Evolutionary conservation across 106 monocot genomes (phyloP), one percentile per base, ranked within the genome.

Genomic region (Apostasia shenzhenica): DNA sequence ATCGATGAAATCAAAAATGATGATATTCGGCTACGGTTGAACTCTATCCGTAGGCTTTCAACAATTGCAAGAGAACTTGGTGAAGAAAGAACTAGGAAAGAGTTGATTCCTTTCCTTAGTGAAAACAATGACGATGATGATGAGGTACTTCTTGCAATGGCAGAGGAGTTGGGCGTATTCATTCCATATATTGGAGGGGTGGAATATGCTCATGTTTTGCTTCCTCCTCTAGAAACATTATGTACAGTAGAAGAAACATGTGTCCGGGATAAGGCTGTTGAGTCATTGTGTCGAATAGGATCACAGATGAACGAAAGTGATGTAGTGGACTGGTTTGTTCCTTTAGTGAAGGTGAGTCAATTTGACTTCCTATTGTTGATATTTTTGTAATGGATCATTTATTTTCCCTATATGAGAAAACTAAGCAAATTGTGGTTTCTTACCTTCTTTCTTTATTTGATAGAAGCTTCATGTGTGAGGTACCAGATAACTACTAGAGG

Each of bases 91-190:
- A 94, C 94, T 51, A 72, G 94, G 63, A 94, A 87, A 74, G 94
- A 94, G 66, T 78, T 94, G 73, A 94, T 94, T 73, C 94, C 94
- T 66, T 94, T 94, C 50, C 84, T 94, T 26, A 87, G 82, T 69
- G 94, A 94, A 72, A 94, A 94, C 67, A 94, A 90, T 76, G 94
- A 94, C 11, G 94, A 94, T 4, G 94, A 94, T 69, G 94, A 94
- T 62, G 94, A 94, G 72, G 90, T 94, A 49, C 94, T 94, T 78
- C 94, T 90, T 79, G 94, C 94, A 49, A 94, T 94, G 94, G 94
- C 86, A 0, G 94, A 90, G 74, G 89, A 94, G 57, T 61, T 94
- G 56, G 94, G 94, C 0, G 87, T 80, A 12, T 94, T 94, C 59
- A 94, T 94, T 80, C 94, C 94, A 51, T 90, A 90, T 82, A 84